Base-by-base conservation (phyloP, 305 asterid species). In the Euphrasia arctica region DNA sequence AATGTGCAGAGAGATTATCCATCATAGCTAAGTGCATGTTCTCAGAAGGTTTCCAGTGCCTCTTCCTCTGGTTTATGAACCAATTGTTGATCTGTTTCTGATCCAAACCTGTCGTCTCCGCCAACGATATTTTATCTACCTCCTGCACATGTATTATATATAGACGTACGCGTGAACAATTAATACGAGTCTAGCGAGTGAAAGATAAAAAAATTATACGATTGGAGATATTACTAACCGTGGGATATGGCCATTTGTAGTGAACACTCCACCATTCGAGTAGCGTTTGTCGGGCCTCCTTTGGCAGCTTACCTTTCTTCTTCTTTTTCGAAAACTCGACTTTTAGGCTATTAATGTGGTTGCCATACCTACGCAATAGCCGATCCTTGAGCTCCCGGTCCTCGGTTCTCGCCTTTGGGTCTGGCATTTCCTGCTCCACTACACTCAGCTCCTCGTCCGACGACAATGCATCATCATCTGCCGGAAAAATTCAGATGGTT, bases 221-320 rank as follows among this genome's bases (percentile, higher is more conserved):
- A 31, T 31, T 15, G 0, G 51, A 73, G 54, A 60, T 18, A 18
- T 14, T 55, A 77, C 88, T 71, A 60, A 89, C 98, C 72, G 98
- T 89, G 13, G 98, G 98, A 48, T 91, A 91, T 0, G 98, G 98
- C 98, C 98, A 92, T 75, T 88, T 85, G 70, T 74, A 75, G 69
- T 92, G 98, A 14, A 72, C 80, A 68, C 74, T 90, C 98, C 98
- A 92, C 98, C 98, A 92, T 62, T 86, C 87, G 34, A 89, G 91
- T 59, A 92, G 64, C 18, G 74, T 75, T 63, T 89, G 86, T 66
- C 91, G 81, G 0, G 95, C 95, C 58, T 85, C 95, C 65, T 85
- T 92, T 3, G 98, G 98, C n/a, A 92, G 76, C 77, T 92, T 92
- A 4, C 95, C 96, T 72, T 83, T 89, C 89, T 92, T 92, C 81